Evolutionary conservation across 169 alveolate species (phyloP).

Genomic region (Amoebophrya sp.): DNA sequence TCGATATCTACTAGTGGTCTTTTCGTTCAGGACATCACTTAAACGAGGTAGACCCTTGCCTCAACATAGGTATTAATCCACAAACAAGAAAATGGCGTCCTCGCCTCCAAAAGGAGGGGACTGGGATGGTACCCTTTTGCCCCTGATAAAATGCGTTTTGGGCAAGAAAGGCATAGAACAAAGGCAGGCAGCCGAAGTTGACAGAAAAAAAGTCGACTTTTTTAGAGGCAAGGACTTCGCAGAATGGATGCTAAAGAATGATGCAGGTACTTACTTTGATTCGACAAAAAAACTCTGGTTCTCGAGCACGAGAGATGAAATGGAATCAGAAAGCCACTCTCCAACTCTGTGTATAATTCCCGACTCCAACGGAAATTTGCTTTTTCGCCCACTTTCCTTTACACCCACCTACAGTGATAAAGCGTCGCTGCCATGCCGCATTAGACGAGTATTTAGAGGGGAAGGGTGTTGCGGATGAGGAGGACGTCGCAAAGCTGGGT

Average conservation of each 20-base stretch:
- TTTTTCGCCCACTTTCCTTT: background rate
- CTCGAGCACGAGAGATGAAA: no score
- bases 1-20: no score
- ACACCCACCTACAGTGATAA: background rate
- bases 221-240: background rate
- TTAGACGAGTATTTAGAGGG: background rate
- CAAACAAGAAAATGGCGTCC: background rate
- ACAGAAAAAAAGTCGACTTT: background rate
- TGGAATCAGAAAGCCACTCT: no score
- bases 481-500: background rate
- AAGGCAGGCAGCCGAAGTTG: background rate
- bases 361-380: background rate
- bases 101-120: background rate
- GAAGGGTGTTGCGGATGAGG: conserved; percentile 1
- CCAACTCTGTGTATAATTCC: background rate
- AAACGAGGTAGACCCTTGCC: no score
- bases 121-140: background rate
- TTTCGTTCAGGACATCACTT: no score
- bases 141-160: background rate
- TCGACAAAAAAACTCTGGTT: no score
- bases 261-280: conserved; percentile 7
- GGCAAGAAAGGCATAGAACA: background rate
- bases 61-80: no score
- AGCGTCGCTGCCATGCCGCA: background rate
- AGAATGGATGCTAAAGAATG: background rate